Conservation (phyloP, 106 monocot species). For the Dactylorhiza incarnata region DNA sequence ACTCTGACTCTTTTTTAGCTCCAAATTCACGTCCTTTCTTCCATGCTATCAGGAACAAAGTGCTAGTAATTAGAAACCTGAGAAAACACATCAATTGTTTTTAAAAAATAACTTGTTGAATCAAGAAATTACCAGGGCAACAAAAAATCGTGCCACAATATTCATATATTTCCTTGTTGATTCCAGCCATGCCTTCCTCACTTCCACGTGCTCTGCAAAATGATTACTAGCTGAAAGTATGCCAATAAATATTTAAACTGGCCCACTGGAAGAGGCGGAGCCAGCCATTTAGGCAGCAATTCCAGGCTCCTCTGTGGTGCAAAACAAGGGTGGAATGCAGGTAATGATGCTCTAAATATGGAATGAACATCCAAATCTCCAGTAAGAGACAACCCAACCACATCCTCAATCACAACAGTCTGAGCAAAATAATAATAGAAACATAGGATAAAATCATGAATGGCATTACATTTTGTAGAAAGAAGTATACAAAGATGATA, state of each 20-base stretch:
- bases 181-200: conserved; percentile 95
- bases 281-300: conserved; percentile 66
- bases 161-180: conserved; percentile 41
- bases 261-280: conserved; percentile 59
- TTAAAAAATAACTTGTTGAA: neutral
- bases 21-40: conserved; percentile 78
- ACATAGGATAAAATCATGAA: neutral
- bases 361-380: conserved; percentile 82
- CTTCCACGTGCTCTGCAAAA: conserved; percentile 96
- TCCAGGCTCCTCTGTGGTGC: conserved; percentile 73
- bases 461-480: neutral
- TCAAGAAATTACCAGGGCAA: conserved; percentile 61
- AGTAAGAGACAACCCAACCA: conserved; percentile 74
- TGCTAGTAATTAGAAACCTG: neutral
- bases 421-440: conserved; percentile 17
- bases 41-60: conserved; percentile 44
- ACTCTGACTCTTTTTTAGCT: conserved; percentile 91
- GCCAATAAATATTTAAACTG: conserved; percentile 89
- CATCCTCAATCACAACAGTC: conserved; percentile 97
- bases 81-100: neutral
- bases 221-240: conserved; percentile 96
- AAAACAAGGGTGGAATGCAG: conserved; percentile 82
- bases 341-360: conserved; percentile 71
- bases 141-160: conserved; percentile 84
- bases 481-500: neutral